Percentiles rank a stretch among this genome's conserved stretches.
Evolutionary conservation across 2,329 filamentous ascomycete species (phyloP).

Genomic region (Verticillium zaregamsianum): DNA sequence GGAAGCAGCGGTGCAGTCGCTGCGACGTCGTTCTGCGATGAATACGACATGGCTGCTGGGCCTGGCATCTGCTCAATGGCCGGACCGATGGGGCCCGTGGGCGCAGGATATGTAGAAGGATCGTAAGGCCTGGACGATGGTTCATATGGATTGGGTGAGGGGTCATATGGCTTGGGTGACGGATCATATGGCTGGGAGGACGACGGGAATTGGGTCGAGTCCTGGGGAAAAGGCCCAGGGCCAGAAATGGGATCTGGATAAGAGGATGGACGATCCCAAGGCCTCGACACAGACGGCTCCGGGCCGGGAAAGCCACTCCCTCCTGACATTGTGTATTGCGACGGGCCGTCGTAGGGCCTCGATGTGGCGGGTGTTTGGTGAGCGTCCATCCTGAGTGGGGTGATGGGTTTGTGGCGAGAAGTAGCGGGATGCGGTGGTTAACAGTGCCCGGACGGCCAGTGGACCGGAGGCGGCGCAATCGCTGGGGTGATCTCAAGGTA

Average conservation of each 20-base stretch:
- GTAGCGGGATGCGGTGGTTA: neutral
- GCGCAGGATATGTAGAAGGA: neutral
- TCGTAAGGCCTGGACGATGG: neutral
- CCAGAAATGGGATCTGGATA: neutral
- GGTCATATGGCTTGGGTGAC: neutral
- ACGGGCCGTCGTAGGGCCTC: neutral
- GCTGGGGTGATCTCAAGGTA: neutral
- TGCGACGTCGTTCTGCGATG: neutral
- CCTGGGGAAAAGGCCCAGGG: neutral
- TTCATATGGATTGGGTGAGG: neutral
- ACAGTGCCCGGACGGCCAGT: neutral
- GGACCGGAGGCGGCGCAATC: neutral
- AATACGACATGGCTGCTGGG: constrained; percentile 1
- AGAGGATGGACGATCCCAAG: neutral
- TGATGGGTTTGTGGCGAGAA: neutral
- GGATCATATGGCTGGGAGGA: neutral
- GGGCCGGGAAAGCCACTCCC: neutral
- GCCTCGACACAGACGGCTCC: neutral
- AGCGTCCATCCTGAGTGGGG: neutral
- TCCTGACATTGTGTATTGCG: neutral
- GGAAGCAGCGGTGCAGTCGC: neutral
- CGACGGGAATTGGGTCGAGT: neutral
- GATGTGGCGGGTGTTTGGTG: neutral
- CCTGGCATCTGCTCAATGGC: constrained; percentile 3
- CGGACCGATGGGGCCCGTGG: neutral